Evolutionary conservation across 306 rosid species (phyloP), one percentile per base, ranked within the genome.

Genomic region (Luffa aegyptiaca): DNA sequence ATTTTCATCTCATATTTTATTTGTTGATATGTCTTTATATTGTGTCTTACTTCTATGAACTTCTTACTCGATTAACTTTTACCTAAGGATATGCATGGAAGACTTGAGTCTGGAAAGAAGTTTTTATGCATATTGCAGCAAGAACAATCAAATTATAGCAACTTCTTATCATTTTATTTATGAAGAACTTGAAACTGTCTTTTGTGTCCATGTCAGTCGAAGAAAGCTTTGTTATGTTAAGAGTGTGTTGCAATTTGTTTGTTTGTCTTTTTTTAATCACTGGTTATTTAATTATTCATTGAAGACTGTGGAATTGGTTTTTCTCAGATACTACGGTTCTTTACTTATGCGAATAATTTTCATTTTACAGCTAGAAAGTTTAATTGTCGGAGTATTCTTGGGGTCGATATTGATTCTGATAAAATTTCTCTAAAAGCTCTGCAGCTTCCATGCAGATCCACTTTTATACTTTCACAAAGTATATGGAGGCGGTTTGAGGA

Each of bases 361-460:
- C 20, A 44, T 2, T 31, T 56, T 78, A 31, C 90, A 93, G 98
- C 98, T 33, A 87, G 82, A 80, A 92, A 86, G 84, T 94, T 90
- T 71, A 39, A 16, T 69, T 94, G 98, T 88, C 86, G 82, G 81
- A 87, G 88, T 86, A 92, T 94, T 82, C 90, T 88, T 80, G 98
- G 97, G 68, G 44, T 94, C 80, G 98, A 94, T 85, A 94, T 94
- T 80, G 98, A 94, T 73, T 84, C 89, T 44, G 81, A 97, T 94
- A 86, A 87, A 92, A 82, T 64, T 86, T 83, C 62, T 52, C 75
- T 37, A 12, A 33, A 41, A 2, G 79, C 61, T 52, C 45, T 79
- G 41, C 64, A 77, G n/a, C n/a, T n/a, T n/a, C n/a, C n/a, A n/a
- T n/a, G n/a, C n/a, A n/a, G n/a, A n/a, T n/a, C n/a, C n/a, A 61